Evolutionary conservation across 2,329 filamentous ascomycete genomes (phyloP).

Genomic region (Alternaria brassicicola): DNA sequence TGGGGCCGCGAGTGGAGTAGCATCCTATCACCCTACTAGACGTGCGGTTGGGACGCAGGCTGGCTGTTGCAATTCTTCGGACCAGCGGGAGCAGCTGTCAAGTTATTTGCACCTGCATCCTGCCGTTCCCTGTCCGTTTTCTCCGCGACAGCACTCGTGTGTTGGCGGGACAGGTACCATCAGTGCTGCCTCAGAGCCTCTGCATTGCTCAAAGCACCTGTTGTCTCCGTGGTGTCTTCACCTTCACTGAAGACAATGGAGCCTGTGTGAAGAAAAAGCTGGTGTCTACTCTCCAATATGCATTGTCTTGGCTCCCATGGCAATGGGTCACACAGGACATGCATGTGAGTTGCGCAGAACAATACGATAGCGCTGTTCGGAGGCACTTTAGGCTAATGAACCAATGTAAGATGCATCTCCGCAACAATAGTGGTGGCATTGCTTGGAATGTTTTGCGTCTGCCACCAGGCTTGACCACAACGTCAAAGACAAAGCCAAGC

Average conservation of each 20-base stretch:
- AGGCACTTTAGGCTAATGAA: slow-evolving; percentile 12
- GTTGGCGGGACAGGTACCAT: neutral
- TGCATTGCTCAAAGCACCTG: neutral
- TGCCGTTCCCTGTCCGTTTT: slow-evolving; percentile 19
- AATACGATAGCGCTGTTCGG: slow-evolving; percentile 1
- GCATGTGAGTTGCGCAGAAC: slow-evolving; percentile 2
- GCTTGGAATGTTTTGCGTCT: slow-evolving; percentile 1
- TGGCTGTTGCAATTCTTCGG: slow-evolving; percentile 28
- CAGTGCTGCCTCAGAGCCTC: neutral
- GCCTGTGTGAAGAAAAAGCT: neutral
- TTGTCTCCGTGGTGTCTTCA: neutral
- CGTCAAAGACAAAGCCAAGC: neutral
- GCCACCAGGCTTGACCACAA: neutral
- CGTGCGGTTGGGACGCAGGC: slow-evolving; percentile 20
- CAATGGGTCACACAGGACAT: neutral
- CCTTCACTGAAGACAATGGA: neutral
- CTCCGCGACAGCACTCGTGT: neutral
- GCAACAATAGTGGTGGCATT: neutral
- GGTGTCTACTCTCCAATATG: neutral
- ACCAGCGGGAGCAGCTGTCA: slow-evolving; percentile 30
- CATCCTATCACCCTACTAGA: slow-evolving; percentile 19
- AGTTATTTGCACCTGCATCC: slow-evolving; percentile 13
- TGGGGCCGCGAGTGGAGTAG: slow-evolving; percentile 15
- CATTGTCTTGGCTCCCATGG: slow-evolving; percentile 6
- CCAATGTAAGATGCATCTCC: neutral